Evolutionary conservation across 2,329 filamentous ascomycete genomes (phyloP).

Genomic region (Lasiodiplodia gonubiensis): DNA sequence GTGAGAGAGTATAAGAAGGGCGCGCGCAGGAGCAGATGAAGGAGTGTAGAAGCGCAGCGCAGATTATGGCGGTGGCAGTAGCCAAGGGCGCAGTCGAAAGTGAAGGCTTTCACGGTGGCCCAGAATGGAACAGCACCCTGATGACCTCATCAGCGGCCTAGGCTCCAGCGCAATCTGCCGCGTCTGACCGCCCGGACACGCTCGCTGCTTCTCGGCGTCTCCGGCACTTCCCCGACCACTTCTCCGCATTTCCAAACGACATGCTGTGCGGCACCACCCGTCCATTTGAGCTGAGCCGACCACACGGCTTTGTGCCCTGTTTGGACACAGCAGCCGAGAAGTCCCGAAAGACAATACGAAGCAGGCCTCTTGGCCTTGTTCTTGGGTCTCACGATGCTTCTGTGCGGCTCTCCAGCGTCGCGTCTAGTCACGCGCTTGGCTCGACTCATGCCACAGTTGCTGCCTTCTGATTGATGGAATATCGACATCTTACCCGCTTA

Average conservation of each 20-base stretch:
- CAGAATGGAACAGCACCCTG: neutral
- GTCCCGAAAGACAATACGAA: constrained; percentile 11
- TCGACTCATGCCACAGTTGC: neutral
- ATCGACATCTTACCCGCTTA: constrained; percentile 13
- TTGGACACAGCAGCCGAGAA: neutral
- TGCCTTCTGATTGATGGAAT: constrained; percentile 19
- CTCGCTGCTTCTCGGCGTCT: neutral
- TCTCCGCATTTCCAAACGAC: constrained; percentile 15
- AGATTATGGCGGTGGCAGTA: neutral
- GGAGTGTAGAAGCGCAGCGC: neutral
- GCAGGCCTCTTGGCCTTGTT: neutral
- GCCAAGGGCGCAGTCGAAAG: neutral
- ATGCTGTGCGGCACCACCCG: neutral
- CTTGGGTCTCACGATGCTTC: constrained; percentile 11
- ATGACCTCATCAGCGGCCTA: constrained; percentile 19
- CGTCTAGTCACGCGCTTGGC: constrained; percentile 12
- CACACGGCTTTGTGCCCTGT: neutral
- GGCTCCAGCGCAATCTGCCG: constrained; percentile 17
- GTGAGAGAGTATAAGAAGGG: neutral
- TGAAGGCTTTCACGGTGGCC: constrained; percentile 1
- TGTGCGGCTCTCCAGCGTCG: constrained; percentile 20
- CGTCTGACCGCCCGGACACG: neutral
- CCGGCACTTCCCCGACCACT: neutral
- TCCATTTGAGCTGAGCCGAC: neutral
- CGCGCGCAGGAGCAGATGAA: neutral